phyloP scores from a whole-genome alignment of 768 basidiomycete genomes.

The Clitopilus passeckerianus region DNA sequence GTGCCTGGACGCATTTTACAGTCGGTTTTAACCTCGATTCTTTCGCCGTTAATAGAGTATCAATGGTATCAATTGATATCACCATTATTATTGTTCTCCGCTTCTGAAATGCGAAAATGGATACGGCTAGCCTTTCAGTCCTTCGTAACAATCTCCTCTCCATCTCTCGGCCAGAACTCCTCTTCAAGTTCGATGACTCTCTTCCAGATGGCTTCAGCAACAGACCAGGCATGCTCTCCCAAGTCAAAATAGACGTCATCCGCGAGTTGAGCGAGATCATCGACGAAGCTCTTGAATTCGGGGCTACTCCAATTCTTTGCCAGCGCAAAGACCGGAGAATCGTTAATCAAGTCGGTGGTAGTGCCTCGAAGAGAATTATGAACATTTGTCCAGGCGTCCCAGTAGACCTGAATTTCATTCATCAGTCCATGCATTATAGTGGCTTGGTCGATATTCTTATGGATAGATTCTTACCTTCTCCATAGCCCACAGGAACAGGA shows the following conservation, averaged over 20 bases:
- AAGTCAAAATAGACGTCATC: conserved; percentile 34
- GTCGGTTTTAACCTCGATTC: no score
- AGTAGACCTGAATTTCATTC: conserved; percentile 50
- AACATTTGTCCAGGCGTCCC: conserved; percentile 63
- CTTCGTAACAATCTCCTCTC: conserved; percentile 6
- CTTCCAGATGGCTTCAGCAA: conserved; percentile 49
- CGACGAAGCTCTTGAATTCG: conserved; percentile 51
- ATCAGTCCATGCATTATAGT: neutral
- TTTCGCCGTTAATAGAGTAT: no score
- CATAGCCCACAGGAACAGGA: conserved; percentile 79
- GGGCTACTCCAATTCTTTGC: conserved; percentile 58
- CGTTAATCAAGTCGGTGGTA: neutral
- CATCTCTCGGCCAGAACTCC: conserved; percentile 12
- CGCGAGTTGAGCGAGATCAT: conserved; percentile 42
- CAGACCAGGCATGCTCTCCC: conserved; percentile 25
- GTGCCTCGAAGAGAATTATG: conserved; percentile 10
- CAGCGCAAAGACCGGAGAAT: conserved; percentile 38
- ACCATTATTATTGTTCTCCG: no score
- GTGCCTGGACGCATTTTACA: no score
- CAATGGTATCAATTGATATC: no score
- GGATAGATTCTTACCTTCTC: conserved; percentile 43
- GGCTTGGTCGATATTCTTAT: neutral
- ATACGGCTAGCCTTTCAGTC: neutral
- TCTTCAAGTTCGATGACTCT: conserved; percentile 56
- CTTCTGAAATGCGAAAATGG: no score